phyloP scores from a whole-genome alignment of 176 grass and related monocot species.

The Olyra latifolia region DNA sequence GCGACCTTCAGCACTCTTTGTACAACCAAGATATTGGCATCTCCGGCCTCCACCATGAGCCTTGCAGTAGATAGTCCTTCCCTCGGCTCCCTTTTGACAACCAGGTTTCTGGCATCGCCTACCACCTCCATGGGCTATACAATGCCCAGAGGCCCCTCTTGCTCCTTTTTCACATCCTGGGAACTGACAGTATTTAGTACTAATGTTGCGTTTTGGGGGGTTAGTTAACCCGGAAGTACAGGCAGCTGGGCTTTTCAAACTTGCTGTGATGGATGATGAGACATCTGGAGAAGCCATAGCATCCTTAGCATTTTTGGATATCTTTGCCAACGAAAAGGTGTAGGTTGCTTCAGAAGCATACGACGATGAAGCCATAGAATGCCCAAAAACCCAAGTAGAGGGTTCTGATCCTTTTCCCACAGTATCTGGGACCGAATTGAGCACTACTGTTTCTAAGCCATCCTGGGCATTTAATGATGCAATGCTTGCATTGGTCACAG shows the following conservation, averaged over 20 bases:
- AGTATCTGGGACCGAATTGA: conserved; percentile 12
- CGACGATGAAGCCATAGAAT: conserved; percentile 29
- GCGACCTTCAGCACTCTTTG: conserved; percentile 66
- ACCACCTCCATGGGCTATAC: conserved; percentile 83
- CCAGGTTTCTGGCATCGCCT: conserved; percentile 61
- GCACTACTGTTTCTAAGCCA: conserved; percentile 19
- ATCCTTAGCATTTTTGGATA: conserved; percentile 27
- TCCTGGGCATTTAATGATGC: conserved; percentile 23
- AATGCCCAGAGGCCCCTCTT: conserved; percentile 66
- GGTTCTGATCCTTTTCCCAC: conserved; percentile 41
- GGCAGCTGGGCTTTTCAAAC: conserved; percentile 51
- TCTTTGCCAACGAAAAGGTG: conserved; percentile 42
- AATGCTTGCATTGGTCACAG: conserved; percentile 39
- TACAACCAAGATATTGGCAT: conserved; percentile 72
- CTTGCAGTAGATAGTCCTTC: conserved; percentile 81
- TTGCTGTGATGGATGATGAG: conserved; percentile 49
- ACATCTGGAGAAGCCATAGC: conserved; percentile 39
- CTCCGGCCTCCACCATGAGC: conserved; percentile 74
- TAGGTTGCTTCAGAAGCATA: conserved; percentile 44
- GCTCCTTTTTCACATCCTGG: conserved; percentile 75
- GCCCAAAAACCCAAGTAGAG: conserved; percentile 52
- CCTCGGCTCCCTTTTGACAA: conserved; percentile 83
- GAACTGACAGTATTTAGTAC: conserved; percentile 61
- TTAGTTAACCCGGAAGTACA: conserved; percentile 48
- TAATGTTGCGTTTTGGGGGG: conserved; percentile 27